Percentiles rank a stretch among this genome's conserved stretches.
Evolutionary conservation across 257 asterid genomes (phyloP).

Genomic region (Solanum sejunctum): DNA sequence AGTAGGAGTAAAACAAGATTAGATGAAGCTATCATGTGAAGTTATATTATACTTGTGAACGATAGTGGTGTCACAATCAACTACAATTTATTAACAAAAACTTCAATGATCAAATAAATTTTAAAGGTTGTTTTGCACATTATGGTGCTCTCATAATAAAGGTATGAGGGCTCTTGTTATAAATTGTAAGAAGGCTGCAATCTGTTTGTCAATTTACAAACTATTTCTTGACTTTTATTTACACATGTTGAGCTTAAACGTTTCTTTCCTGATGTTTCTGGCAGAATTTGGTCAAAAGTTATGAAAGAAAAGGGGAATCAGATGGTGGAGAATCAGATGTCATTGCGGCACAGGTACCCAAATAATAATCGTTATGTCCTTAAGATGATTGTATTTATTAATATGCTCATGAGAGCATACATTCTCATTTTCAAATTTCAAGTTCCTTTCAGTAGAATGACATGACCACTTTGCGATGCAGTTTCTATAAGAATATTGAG

Average conservation of each 20-base stretch:
- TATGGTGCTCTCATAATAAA: not conserved
- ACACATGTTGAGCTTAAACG: not conserved
- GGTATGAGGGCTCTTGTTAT: not conserved
- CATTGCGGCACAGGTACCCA: slow-evolving; percentile 49
- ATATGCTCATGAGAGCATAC: not conserved
- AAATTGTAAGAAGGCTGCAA: not conserved
- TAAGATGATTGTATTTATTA: not conserved
- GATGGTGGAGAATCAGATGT: slow-evolving; percentile 52
- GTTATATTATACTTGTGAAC: not conserved
- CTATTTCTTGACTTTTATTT: not conserved
- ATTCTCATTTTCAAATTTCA: not conserved
- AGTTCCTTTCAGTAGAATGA: not conserved
- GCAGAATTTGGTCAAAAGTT: slow-evolving; percentile 47
- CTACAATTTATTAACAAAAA: not conserved
- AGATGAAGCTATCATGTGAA: not conserved
- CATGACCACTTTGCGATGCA: not conserved
- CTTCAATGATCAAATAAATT: not conserved
- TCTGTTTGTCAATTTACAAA: not conserved
- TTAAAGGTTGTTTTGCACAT: not conserved
- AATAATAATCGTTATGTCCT: not conserved
- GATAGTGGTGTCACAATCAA: not conserved
- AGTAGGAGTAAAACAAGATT: not conserved
- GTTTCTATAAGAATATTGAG: not conserved
- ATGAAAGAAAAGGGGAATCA: slow-evolving; percentile 36
- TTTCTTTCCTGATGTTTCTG: not conserved